phyloP scores from a whole-genome alignment of 2,329 filamentous ascomycete species.

The Fusarium hostae region DNA sequence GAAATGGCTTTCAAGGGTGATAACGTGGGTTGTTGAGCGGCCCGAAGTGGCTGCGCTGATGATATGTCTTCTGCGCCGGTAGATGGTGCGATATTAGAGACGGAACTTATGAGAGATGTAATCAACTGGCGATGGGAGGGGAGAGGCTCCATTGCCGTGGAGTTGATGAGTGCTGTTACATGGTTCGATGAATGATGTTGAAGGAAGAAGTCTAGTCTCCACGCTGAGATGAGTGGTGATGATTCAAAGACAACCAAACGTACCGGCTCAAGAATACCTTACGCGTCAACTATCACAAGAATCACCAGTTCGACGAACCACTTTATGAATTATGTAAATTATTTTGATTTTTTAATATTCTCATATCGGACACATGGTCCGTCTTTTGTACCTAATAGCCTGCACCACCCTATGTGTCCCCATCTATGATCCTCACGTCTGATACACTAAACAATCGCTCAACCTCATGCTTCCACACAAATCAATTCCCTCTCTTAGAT shows the following conservation, averaged over 20 bases:
- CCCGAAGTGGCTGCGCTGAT: constrained; percentile 12
- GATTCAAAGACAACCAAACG: background rate
- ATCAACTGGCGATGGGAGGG: constrained; percentile 58
- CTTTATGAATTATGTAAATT: constrained; percentile 7
- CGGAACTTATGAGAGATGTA: constrained; percentile 59
- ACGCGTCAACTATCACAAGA: background rate
- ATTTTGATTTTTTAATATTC: constrained; percentile 5
- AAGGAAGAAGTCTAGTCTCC: constrained; percentile 1
- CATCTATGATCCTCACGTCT: constrained; percentile 39
- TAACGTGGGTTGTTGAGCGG: constrained; percentile 30
- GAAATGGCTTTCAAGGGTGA: constrained; percentile 32
- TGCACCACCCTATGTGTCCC: constrained; percentile 28
- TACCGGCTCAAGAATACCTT: background rate
- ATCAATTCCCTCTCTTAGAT: constrained; percentile 1
- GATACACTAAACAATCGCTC: constrained; percentile 39
- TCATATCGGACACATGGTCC: background rate
- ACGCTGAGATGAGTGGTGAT: constrained; percentile 3
- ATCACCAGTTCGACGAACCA: background rate
- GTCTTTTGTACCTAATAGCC: constrained; percentile 11
- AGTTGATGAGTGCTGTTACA: constrained; percentile 1
- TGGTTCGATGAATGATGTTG: constrained; percentile 4
- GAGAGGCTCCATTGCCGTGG: constrained; percentile 40
- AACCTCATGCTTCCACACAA: constrained; percentile 11
- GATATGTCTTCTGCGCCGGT: background rate
- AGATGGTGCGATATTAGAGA: constrained; percentile 44